These are phyloP conservation scores for Coccomyxa sp. DNA, from an alignment of 139 green algal genomes.

Conservation along the genomic window DNA sequence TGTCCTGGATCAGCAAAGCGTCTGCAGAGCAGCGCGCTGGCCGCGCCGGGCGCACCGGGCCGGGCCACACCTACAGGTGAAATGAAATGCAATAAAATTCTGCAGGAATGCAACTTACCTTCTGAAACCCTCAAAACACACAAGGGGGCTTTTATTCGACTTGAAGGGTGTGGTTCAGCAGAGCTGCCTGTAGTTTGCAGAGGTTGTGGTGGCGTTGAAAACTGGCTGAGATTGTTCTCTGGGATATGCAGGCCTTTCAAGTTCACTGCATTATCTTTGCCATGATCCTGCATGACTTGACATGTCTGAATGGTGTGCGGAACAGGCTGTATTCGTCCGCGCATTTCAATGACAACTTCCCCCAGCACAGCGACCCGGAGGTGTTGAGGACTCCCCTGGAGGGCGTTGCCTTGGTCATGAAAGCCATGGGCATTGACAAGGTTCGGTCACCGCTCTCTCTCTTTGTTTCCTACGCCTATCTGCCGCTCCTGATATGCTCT, in stretches of 20 bases:
- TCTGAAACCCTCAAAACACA: too few relatives aligned
- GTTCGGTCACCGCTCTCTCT: conserved; percentile 21
- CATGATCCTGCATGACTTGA: not conserved
- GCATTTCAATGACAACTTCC: conserved; percentile 86
- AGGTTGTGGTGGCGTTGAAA: too few relatives aligned
- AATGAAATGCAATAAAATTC: too few relatives aligned
- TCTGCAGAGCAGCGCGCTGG: conserved; percentile 83
- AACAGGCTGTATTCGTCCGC: conserved; percentile 76
- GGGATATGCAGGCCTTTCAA: too few relatives aligned
- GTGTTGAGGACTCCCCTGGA: conserved; percentile 84
- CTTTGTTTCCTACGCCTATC: not conserved
- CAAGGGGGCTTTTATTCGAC: too few relatives aligned
- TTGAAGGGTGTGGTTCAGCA: too few relatives aligned
- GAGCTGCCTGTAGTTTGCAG: too few relatives aligned
- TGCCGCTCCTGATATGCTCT: not conserved
- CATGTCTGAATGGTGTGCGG: not conserved
- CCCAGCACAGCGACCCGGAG: conserved; percentile 72
- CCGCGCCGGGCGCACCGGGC: conserved; percentile 85
- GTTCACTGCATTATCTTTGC: too few relatives aligned
- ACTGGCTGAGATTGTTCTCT: too few relatives aligned
- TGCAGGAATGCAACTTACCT: too few relatives aligned
- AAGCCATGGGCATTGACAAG: conserved; percentile 89
- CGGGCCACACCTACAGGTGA: conserved; percentile 89
- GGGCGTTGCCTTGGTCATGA: conserved; percentile 86
- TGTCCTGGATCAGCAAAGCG: conserved; percentile 85